phyloP scores from a whole-genome alignment of 208 protist species.

The Acanthamoeba rhysodes region DNA sequence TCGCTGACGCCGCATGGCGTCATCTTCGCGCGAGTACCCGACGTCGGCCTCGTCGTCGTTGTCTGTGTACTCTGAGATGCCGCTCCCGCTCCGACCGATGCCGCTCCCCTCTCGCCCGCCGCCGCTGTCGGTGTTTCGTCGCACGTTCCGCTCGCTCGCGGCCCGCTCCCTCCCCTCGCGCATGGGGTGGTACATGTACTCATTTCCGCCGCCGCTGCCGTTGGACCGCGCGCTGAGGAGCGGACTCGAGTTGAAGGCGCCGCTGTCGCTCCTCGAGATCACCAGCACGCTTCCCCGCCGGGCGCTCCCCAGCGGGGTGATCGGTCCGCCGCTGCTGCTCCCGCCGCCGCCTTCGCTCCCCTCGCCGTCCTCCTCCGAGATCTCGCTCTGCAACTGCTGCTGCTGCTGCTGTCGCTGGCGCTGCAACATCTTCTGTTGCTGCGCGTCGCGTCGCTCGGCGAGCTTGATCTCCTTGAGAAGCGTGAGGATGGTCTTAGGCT shows the following conservation, averaged over 20 bases:
- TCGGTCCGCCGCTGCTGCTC: neutral
- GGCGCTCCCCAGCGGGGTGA: neutral
- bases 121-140: neutral
- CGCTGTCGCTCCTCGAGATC: neutral
- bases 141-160: conserved; percentile 28
- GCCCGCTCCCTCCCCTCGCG: neutral
- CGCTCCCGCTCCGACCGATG: neutral
- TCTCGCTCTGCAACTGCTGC: neutral
- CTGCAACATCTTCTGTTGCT: neutral
- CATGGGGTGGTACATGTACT: neutral
- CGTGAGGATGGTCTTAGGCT: conserved; percentile 9
- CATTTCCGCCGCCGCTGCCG: neutral
- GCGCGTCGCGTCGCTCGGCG: neutral
- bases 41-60: neutral
- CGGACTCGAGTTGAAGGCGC: neutral
- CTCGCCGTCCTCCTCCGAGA: conserved; percentile 37
- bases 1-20: neutral
- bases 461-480: conserved; percentile 66
- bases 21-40: neutral
- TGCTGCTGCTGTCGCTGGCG: neutral
- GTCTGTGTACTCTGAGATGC: neutral
- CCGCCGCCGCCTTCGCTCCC: neutral
- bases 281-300: neutral
- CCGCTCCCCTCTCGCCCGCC: neutral
- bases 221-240: conserved; percentile 8